Percentiles rank a stretch among this genome's conserved stretches.
Evolutionary conservation across 345 rosid species (phyloP).

Genomic region (Populus simonii): DNA sequence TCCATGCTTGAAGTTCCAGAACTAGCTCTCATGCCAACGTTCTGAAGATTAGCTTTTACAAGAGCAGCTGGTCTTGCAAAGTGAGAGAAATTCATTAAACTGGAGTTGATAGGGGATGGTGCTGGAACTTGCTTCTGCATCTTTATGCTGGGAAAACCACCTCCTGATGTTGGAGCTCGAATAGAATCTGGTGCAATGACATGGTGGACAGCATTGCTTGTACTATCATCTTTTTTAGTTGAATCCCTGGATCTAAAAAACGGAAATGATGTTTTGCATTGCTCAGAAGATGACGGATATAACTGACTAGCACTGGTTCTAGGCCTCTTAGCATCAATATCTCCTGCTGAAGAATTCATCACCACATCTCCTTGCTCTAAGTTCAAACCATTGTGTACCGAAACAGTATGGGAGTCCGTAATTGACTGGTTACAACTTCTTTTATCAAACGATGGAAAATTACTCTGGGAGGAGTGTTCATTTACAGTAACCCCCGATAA

Average conservation of each 20-base stretch:
- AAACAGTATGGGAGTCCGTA: constrained; percentile 22
- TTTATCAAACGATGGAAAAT: constrained; percentile 36
- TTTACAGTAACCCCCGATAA: constrained; percentile 52
- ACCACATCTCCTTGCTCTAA: constrained; percentile 25
- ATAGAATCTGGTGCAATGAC: constrained; percentile 26
- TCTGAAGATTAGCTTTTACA: constrained; percentile 42
- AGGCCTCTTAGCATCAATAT: constrained; percentile 17
- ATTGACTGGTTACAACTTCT: constrained; percentile 28
- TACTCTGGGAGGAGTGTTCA: constrained; percentile 39
- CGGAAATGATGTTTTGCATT: constrained; percentile 34
- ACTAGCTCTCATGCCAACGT: constrained; percentile 24
- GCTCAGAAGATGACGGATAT: constrained; percentile 30
- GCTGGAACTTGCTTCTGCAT: constrained; percentile 43
- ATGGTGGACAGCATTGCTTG: constrained; percentile 14
- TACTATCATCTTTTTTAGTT: constrained; percentile 26
- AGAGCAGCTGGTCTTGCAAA: constrained; percentile 56
- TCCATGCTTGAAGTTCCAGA: constrained; percentile 22
- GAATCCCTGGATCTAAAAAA: constrained; percentile 40
- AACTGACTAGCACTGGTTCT: constrained; percentile 29
- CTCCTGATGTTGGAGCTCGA: constrained; percentile 13
- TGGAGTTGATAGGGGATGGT: constrained; percentile 32
- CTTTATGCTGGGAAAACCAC: constrained; percentile 27
- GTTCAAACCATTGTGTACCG: constrained; percentile 18
- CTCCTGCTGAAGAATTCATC: constrained; percentile 23
- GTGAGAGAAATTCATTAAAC: constrained; percentile 55